Conservation (phyloP, 108 stramenopile genomes). For the Cyclotella kingstonii region DNA sequence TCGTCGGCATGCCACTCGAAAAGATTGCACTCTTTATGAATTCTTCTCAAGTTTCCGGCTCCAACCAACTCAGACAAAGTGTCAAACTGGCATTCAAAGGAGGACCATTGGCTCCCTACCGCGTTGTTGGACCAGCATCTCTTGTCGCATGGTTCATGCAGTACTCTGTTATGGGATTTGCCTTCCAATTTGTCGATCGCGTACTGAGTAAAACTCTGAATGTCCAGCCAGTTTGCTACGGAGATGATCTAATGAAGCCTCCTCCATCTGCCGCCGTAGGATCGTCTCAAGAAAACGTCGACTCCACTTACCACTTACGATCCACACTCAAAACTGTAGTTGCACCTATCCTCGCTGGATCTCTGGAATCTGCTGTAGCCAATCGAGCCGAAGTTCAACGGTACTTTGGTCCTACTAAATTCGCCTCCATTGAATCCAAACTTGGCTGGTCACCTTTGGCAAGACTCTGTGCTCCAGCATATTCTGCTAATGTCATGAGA, state of each 20-base stretch:
- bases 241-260: conserved; percentile 61
- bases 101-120: conserved; percentile 60
- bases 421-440: conserved; percentile 46
- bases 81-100: conserved; percentile 54
- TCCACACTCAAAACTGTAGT: conserved; percentile 42
- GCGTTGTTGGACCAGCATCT: conserved; percentile 63
- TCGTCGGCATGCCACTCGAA: conserved; percentile 73
- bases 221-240: conserved; percentile 59
- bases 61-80: conserved; percentile 53
- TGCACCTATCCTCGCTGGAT: conserved; percentile 52
- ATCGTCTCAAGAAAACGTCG: conserved; percentile 1
- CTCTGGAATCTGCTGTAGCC: conserved; percentile 57
- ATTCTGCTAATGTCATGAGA: conserved; percentile 37
- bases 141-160: conserved; percentile 78
- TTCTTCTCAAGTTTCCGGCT: conserved; percentile 62
- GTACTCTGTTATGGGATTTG: conserved; percentile 70
- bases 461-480: conserved; percentile 45
- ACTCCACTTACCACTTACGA: conserved; percentile 24
- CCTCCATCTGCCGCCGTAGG: conserved; percentile 8
- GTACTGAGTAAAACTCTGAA: conserved; percentile 44
- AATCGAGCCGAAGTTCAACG: conserved; percentile 80
- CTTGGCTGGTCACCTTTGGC: conserved; percentile 31
- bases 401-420: conserved; percentile 53
- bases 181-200: conserved; percentile 69
- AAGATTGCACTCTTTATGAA: conserved; percentile 81